phyloP scores from a whole-genome alignment of 78 protist species.

The Isochrysis galbana region DNA sequence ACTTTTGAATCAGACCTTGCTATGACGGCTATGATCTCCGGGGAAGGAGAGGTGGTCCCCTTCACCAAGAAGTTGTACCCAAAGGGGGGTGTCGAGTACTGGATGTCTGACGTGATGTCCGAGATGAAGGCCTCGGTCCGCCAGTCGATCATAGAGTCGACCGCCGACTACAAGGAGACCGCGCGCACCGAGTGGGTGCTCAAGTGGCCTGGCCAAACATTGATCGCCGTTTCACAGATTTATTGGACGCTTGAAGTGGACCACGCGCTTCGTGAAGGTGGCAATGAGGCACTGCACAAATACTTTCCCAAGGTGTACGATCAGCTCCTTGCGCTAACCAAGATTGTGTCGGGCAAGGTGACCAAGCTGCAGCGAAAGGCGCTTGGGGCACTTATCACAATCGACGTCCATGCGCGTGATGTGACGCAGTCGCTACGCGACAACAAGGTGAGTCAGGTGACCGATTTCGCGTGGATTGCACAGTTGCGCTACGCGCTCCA shows the following conservation, averaged over 20 bases:
- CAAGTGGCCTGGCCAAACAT: slow-evolving; percentile 62
- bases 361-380: slow-evolving; percentile 51
- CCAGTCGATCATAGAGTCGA: not conserved
- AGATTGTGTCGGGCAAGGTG: slow-evolving; percentile 40
- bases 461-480: slow-evolving; percentile 79
- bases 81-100: slow-evolving; percentile 74
- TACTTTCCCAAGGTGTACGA: slow-evolving; percentile 18
- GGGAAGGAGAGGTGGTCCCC: slow-evolving; percentile 64
- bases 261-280: slow-evolving; percentile 17
- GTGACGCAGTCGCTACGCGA: slow-evolving; percentile 49
- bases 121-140: slow-evolving; percentile 59
- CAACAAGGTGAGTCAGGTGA: not conserved
- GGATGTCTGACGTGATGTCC: slow-evolving; percentile 64
- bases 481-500: slow-evolving; percentile 71
- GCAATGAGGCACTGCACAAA: not conserved
- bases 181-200: slow-evolving; percentile 61
- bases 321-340: slow-evolving; percentile 45
- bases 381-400: slow-evolving; percentile 69
- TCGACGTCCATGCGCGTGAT: slow-evolving; percentile 84
- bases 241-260: slow-evolving; percentile 54
- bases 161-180: slow-evolving; percentile 28
- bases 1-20: slow-evolving; percentile 40
- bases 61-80: slow-evolving; percentile 60
- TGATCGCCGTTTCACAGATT: slow-evolving; percentile 46
- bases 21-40: slow-evolving; percentile 63